These are phyloP conservation scores for Leptographium galeiforme DNA, from an alignment of 2,329 filamentous ascomycete genomes.

Conservation along the genomic window DNA sequence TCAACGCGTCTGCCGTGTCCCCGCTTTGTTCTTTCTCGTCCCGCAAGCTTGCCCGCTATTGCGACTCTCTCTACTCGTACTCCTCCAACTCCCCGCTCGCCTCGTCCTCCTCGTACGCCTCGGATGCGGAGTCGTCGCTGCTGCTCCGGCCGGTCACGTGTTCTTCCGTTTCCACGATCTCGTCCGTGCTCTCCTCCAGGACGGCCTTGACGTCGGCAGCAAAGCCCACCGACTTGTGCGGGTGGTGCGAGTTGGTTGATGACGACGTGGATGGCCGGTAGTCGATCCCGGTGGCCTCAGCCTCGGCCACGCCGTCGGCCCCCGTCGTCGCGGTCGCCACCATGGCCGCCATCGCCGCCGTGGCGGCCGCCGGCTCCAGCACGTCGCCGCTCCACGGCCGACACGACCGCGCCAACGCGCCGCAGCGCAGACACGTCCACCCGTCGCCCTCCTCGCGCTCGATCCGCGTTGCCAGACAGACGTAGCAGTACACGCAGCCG, in stretches of 20 bases:
- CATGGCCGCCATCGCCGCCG: neutral
- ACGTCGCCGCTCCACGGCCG: constrained; percentile 88
- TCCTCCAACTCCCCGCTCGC: constrained; percentile 7
- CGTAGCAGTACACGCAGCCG: constrained; percentile 89
- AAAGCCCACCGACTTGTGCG: constrained; percentile 48
- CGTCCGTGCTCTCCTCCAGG: constrained; percentile 1
- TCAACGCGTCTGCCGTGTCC: neutral
- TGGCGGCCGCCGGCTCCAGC: constrained; percentile 32
- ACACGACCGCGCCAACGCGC: constrained; percentile 70
- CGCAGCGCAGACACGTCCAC: constrained; percentile 83
- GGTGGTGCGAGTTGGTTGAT: constrained; percentile 1
- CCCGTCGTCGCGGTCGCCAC: neutral
- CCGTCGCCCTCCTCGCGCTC: constrained; percentile 91
- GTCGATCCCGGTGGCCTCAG: neutral
- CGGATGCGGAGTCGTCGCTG: constrained; percentile 13
- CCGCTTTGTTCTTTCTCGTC: neutral
- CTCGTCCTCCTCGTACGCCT: constrained; percentile 17
- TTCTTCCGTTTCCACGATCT: neutral
- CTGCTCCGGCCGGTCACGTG: neutral
- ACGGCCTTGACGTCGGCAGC: constrained; percentile 34
- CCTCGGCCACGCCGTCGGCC: neutral
- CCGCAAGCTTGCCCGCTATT: neutral
- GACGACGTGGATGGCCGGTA: neutral
- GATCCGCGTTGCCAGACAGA: constrained; percentile 79
- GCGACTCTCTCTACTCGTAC: constrained; percentile 4